These are phyloP conservation scores for Mycena galopus DNA, from an alignment of 768 basidiomycete genomes.

Conservation along the genomic window DNA sequence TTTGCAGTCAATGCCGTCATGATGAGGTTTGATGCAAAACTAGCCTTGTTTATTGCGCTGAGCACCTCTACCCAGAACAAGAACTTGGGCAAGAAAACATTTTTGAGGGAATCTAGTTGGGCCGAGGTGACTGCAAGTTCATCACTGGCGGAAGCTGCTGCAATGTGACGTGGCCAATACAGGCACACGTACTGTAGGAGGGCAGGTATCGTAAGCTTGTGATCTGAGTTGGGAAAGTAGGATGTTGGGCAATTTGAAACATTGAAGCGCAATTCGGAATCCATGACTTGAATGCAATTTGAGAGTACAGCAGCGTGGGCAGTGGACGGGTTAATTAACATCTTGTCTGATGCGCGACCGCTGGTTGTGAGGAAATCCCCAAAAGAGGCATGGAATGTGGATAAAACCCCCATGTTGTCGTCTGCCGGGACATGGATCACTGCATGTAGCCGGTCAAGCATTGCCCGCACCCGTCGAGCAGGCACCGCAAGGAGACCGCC, in stretches of 20 bases:
- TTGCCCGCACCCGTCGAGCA: constrained; percentile 4
- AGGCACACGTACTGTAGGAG: background rate
- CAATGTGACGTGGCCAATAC: constrained; percentile 8
- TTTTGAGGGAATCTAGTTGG: background rate
- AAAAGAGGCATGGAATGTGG: constrained; percentile 9
- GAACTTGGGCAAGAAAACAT: constrained; percentile 7
- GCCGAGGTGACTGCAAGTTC: background rate
- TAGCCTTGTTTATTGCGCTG: constrained; percentile 1
- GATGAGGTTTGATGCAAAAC: background rate
- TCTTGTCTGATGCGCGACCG: background rate
- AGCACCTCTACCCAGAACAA: background rate
- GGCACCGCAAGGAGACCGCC: background rate
- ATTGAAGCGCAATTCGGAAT: constrained; percentile 7
- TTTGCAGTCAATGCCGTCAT: background rate
- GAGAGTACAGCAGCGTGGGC: background rate
- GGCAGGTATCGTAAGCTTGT: background rate
- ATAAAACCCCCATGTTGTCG: background rate
- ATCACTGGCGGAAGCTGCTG: background rate
- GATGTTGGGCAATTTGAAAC: constrained; percentile 5
- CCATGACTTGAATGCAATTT: constrained; percentile 11
- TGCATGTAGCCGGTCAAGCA: constrained; percentile 11
- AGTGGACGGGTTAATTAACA: background rate
- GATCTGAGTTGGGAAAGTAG: background rate
- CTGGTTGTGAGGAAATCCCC: constrained; percentile 7
- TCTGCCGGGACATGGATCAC: constrained; percentile 12